Evolutionary conservation across 371 early-diverging fungal genomes (phyloP), one percentile per base, ranked within the genome.

Genomic region (Rhizopus delemar): DNA sequence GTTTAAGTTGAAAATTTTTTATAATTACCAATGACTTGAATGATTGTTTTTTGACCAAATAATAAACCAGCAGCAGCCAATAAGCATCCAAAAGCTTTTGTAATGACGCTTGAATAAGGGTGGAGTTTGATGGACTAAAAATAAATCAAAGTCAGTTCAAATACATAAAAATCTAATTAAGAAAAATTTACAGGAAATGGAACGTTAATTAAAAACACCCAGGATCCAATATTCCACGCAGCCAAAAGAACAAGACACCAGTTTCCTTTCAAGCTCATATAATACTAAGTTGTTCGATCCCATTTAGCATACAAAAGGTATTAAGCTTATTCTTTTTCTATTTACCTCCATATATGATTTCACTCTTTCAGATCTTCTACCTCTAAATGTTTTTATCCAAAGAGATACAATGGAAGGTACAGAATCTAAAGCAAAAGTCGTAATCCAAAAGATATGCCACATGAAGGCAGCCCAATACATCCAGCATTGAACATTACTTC

Each of bases 171-270:
- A 33, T 36, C 6, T 36, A 36, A 43, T 69, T 22, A 22, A 22
- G 22, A 22, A 22, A 22, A 22, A 22, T 53, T 71, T 72, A 74
- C 79, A 35, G 56, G 48, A 54, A 70, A 79, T 11, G 71, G 70
- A 49, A 60, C 53, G 22, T 68, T 59, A 35, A 69, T 57, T n/a
- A 79, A 53, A 51, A 79, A 75, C 5, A 67, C 69, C 79, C 79
- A 79, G 28, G 68, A 63, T 34, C 79, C 79, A 65, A 76, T 60
- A 45, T 75, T 75, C 76, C 76, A 79, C 16, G 74, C 66, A 35
- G 74, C 76, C 34, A 79, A 29, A 8, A 75, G 33, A 9, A 74
- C 39, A 8, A 79, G 55, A 16, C 66, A 62, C 15, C 74, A 57
- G 46, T 79, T 74, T 5, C 57, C 57, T 51, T 79, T 79, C 11